Conservation (phyloP, 768 basidiomycete species). For the Boletus eberwhitei region DNA sequence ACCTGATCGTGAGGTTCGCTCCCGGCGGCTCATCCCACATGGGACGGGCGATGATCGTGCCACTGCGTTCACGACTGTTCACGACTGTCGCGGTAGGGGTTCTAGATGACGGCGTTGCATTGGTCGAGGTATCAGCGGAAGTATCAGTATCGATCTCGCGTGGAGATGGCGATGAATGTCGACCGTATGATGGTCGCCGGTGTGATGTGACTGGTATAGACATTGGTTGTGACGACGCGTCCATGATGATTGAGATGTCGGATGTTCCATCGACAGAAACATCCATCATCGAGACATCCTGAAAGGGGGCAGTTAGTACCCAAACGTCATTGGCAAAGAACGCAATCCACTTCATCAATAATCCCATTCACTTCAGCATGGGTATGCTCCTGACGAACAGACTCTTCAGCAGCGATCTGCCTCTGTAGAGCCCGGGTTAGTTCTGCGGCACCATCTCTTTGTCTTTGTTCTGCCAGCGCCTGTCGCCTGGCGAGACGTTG, state of each 20-base stretch:
- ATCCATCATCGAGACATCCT: conserved; percentile 37
- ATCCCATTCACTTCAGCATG: conserved; percentile 3
- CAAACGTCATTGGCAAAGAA: background rate
- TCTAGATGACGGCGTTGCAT: conserved; percentile 57
- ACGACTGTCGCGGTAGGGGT: conserved; percentile 62
- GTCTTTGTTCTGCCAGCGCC: conserved; percentile 52
- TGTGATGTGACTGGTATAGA: conserved; percentile 19
- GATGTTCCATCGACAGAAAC: conserved; percentile 12
- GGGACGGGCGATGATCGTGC: conserved; percentile 67
- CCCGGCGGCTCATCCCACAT: conserved; percentile 48
- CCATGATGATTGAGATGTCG: conserved; percentile 24
- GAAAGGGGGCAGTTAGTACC: conserved; percentile 9
- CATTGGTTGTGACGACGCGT: conserved; percentile 18
- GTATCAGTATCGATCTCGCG: conserved; percentile 57
- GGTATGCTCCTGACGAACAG: conserved; percentile 14
- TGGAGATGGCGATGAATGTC: conserved; percentile 20
- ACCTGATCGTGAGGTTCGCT: conserved; percentile 22
- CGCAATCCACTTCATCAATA: conserved; percentile 25
- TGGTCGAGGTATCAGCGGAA: conserved; percentile 58
- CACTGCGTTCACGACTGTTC: conserved; percentile 64
- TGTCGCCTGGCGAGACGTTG: conserved; percentile 62
- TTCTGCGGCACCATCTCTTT: conserved; percentile 53
- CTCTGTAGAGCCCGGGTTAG: conserved; percentile 56
- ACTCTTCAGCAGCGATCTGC: conserved; percentile 40
- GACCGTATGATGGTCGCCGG: conserved; percentile 16